Evolutionary conservation across 805 yeast species (phyloP).

Genomic region (Teunomyces pallodes): DNA sequence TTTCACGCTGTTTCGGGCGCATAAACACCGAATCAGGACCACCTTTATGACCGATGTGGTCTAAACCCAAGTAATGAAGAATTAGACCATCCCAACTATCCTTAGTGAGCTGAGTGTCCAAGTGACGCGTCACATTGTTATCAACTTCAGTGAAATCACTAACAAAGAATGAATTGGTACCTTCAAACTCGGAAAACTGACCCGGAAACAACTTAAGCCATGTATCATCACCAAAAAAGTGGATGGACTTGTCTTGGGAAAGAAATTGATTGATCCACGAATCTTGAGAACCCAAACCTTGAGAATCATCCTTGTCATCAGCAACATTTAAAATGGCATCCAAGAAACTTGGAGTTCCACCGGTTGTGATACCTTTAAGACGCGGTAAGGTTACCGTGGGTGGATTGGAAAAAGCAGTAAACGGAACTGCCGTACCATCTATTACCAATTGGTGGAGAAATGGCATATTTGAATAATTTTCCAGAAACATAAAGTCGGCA

Average conservation of each 20-base stretch:
- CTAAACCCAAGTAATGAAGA: slow-evolving; percentile 88
- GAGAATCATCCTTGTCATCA: slow-evolving; percentile 76
- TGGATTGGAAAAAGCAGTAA: slow-evolving; percentile 88
- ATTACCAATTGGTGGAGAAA: slow-evolving; percentile 65
- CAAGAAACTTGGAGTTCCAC: slow-evolving; percentile 88
- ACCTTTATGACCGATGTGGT: slow-evolving; percentile 97
- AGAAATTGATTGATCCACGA: slow-evolving; percentile 79
- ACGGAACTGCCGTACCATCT: slow-evolving; percentile 74
- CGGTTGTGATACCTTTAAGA: slow-evolving; percentile 89
- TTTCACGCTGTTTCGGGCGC: slow-evolving; percentile 79
- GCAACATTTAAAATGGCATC: slow-evolving; percentile 94
- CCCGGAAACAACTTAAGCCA: slow-evolving; percentile 89
- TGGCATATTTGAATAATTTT: slow-evolving; percentile 56
- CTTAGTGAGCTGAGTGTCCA: slow-evolving; percentile 54
- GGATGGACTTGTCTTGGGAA: slow-evolving; percentile 43
- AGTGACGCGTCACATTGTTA: slow-evolving; percentile 84
- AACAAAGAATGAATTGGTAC: slow-evolving; percentile 91
- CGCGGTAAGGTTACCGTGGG: slow-evolving; percentile 97
- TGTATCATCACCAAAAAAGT: slow-evolving; percentile 96
- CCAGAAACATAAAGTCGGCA: slow-evolving; percentile 77
- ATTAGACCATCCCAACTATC: slow-evolving; percentile 80
- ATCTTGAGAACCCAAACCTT: slow-evolving; percentile 70
- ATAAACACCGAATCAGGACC: slow-evolving; percentile 82
- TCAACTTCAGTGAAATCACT: slow-evolving; percentile 95
- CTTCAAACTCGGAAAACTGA: slow-evolving; percentile 66